Evolutionary conservation across 2,329 filamentous ascomycete species (phyloP).

Genomic region (Diaporthe caulivora): DNA sequence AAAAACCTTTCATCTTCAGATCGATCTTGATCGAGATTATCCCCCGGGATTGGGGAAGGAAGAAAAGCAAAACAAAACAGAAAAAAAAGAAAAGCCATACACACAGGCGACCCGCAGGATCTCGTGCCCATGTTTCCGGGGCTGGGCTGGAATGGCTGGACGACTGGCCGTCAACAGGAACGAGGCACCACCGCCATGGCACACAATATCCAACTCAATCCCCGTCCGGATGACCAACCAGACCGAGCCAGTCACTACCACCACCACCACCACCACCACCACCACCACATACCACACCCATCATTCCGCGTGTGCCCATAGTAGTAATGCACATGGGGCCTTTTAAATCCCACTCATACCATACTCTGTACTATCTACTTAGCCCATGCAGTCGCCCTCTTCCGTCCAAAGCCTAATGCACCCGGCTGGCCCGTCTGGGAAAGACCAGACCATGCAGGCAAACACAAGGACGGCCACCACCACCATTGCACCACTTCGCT

Average conservation of each 20-base stretch:
- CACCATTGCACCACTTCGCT: not conserved
- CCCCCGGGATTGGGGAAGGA: not conserved
- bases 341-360: not conserved
- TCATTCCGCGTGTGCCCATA: conserved; percentile 7
- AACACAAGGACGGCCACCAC: too few relatives aligned
- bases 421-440: not conserved
- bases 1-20: not conserved
- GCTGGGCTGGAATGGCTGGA: not conserved
- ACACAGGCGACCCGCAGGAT: conserved; percentile 17
- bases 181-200: not conserved
- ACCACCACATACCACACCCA: not conserved
- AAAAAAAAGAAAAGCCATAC: not conserved
- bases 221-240: conserved; percentile 12
- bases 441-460: not conserved
- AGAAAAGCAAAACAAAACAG: conserved; percentile 4
- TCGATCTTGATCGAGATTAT: conserved; percentile 2
- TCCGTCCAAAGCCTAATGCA: conserved; percentile 6
- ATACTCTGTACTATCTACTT: not conserved
- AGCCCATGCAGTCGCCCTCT: not conserved
- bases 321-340: not conserved
- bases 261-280: conserved; percentile 5
- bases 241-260: too few relatives aligned
- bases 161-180: conserved; percentile 12
- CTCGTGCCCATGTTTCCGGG: not conserved
- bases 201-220: not conserved